Evolutionary conservation across 768 basidiomycete genomes (phyloP), one percentile per base, ranked within the genome.

Genomic region (Lactarius pseudohatsudake): DNA sequence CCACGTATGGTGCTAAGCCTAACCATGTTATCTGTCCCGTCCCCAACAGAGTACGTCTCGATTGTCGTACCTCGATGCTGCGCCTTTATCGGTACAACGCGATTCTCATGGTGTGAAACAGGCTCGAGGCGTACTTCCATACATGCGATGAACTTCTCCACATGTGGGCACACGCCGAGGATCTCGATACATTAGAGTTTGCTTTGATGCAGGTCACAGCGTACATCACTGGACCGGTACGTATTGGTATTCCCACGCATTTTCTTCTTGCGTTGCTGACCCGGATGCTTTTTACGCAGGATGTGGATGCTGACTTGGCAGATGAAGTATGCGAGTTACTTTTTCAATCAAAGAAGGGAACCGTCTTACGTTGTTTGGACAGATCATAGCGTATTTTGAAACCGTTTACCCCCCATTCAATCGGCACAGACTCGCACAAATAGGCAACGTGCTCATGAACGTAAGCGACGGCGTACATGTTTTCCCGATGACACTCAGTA

Each of bases 161-260:
- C 9, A 68, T 74, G 61, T 74, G 73, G 73, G 71, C 66, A 38
- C 71, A 73, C 50, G 72, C 73, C 5, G 68, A 66, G 26, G 69
- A 74, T 58, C 62, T 74, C n/a, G 73, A 74, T 45, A 69, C 68
- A 28, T 62, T 72, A 36, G 73, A 74, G 61, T 71, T 75, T 47
- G 30, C 70, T 26, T 57, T 70, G 54, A 65, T 72, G 61, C 74
- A 74, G 54, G 58, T 74, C 47, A 63, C 67, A 47, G 22, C 69
- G 38, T 72, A 74, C 62, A 67, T 74, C 34, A 61, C 68, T 8
- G 69, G 69, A 50, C 66, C 68, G 22, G 74, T 70, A 54, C 54
- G 69, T 54, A 22, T 34, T 20, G 26, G 15, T 45, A 41, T 22
- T 36, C 15, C 8, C 22, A 26, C 36, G 11, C 16, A 9, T 28